These are phyloP conservation scores for Excoecaria agallocha DNA, from an alignment of 345 rosid genomes.

Conservation along the genomic window DNA sequence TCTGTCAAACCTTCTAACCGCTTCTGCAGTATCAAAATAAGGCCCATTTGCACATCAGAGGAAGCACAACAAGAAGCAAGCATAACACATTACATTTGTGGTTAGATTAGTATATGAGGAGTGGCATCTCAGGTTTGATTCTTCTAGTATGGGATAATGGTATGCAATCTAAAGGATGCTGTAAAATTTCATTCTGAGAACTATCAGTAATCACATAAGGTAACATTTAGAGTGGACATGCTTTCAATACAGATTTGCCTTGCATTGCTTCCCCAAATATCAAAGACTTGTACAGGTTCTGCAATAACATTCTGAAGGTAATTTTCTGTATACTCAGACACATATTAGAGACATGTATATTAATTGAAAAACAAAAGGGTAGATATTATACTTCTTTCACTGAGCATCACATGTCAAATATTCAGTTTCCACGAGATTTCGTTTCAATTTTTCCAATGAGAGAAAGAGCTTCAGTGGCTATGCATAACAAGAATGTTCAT, in stretches of 20 bases:
- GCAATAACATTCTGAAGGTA: no score
- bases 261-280: background rate
- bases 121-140: background rate
- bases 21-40: slow-evolving; percentile 46
- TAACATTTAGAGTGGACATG: background rate
- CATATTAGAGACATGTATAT: no score
- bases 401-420: background rate
- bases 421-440: background rate
- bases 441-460: background rate
- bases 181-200: background rate
- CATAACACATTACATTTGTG: background rate
- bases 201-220: background rate
- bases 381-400: background rate
- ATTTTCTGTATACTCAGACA: background rate
- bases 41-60: background rate
- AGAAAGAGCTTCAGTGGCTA: background rate
- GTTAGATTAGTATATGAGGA: background rate
- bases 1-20: slow-evolving; percentile 84
- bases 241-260: background rate
- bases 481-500: background rate
- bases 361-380: background rate
- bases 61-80: background rate
- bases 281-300: background rate
- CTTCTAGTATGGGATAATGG: background rate
- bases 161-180: background rate